Base-by-base conservation (phyloP, 768 basidiomycete genomes). In the Russula foetens region DNA sequence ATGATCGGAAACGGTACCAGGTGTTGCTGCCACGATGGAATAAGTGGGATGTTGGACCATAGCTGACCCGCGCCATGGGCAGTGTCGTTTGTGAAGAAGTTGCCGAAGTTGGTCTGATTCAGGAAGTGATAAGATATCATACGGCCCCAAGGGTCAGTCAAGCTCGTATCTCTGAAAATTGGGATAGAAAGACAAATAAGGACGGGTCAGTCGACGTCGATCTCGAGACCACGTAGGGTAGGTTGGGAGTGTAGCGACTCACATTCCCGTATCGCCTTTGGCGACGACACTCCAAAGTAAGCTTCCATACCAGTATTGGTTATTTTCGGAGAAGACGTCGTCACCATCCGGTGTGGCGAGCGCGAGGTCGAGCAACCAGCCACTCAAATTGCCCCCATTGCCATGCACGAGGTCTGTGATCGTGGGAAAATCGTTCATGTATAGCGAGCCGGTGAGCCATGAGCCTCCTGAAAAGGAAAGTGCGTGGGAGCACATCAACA, bases 111-210 rank as follows among this genome's bases (percentile, higher is more conserved):
- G 0, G 87, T 90, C 53, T 82, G 80, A 67, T 84, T 88, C 59
- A 86, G 72, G 66, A 90, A 90, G 69, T 91, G 89, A 63, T 86
- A 85, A 1, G 84, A 79, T 35, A 90, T 77, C 69, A 84, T 80
- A 1, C 85, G 81, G 0, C 79, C 75, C 78, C 84, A 88, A 7
- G 82, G 73, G 67, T 90, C 87, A 1, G 81, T 81, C 47, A 87
- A 59, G 56, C 84, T 85, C 21, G 83, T 85, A 67, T 85, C 79
- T 43, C 85, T 86, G 62, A 41, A 1, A 50, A 38, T 58, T 1
- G 39, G 19, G 12, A 19, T 41, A 7, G 9, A 4, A 23, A 9
- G 23, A 14, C 21, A n/a, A 17, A 12, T 45, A 3, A 33, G 31
- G 52, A 45, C 19, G 23, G 41, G 7, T 59, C 35, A 50, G 38